phyloP scores from a whole-genome alignment of 2,329 filamentous ascomycete species.

The Fusarium chaquense region DNA sequence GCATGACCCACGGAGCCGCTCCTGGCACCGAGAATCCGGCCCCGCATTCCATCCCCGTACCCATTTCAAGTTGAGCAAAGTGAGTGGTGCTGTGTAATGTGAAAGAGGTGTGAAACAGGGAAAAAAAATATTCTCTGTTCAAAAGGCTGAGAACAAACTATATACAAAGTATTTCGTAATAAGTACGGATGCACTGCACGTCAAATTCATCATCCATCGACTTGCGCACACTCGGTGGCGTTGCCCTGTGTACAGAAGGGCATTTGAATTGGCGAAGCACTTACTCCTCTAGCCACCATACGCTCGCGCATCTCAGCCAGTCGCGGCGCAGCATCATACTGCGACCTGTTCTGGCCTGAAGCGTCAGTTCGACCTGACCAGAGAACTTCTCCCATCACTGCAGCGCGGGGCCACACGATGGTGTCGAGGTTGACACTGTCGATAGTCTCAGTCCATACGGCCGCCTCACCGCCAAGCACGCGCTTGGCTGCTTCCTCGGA shows the following conservation, averaged over 20 bases:
- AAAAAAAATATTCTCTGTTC: not conserved
- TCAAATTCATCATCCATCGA: conserved; percentile 17
- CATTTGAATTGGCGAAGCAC: conserved; percentile 76
- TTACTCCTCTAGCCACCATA: conserved; percentile 75
- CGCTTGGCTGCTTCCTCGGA: conserved; percentile 71
- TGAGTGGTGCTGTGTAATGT: not conserved
- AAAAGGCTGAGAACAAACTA: conserved; percentile 15
- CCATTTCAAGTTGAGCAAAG: conserved; percentile 2
- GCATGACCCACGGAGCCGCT: not conserved
- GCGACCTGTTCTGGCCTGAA: conserved; percentile 75
- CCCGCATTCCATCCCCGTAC: conserved; percentile 27
- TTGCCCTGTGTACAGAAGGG: conserved; percentile 55
- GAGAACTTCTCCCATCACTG: conserved; percentile 80
- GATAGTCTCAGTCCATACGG: conserved; percentile 84
- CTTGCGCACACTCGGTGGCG: conserved; percentile 45
- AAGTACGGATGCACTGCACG: not conserved
- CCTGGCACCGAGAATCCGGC: conserved; percentile 20
- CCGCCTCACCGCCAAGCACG: conserved; percentile 84
- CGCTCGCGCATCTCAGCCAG: conserved; percentile 82
- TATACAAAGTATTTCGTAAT: conserved; percentile 4
- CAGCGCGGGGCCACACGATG: conserved; percentile 81
- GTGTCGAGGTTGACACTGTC: conserved; percentile 81
- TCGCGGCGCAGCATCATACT: conserved; percentile 75
- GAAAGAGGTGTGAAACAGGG: not conserved
- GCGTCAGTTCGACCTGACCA: conserved; percentile 80